Base-by-base conservation (phyloP, 2,329 filamentous ascomycete species). In the Trichoderma citrinoviride region DNA sequence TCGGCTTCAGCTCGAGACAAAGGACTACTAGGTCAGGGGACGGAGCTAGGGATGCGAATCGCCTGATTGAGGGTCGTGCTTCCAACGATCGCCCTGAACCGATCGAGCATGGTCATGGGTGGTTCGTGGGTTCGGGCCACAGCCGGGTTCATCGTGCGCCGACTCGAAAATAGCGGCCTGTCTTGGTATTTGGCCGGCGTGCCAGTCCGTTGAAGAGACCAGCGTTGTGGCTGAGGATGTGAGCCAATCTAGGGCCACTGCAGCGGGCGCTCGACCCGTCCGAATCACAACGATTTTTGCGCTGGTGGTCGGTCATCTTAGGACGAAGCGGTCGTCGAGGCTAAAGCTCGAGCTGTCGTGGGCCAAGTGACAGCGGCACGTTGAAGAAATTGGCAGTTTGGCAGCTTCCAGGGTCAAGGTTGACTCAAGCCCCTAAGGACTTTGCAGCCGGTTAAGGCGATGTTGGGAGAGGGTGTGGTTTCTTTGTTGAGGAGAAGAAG, bases 1-100 rank as follows among this genome's bases (percentile, higher is more conserved):
- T 29, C 44, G 40, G 55, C 55, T 43, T 27, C 41, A 46, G 49
- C 49, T 62, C 58, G 49, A 62, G 58, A 62, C 58, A 62, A 27
- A 23, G n/a, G 41, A 27, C 19, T 14, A 27, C 19, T 14, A 62
- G 37, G 61, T 33, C 52, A 57, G 58, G 58, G 58, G 58, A 54
- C 49, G 58, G 49, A 19, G 58, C 40, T 62, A 54, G 44, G 61
- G 25, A 55, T 47, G 55, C 56, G 12, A 44, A 55, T 61, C 63
- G 56, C 55, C 49, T 61, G 63, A 53, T 60, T 44, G 46, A 37
- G 56, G 8, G 44, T 52, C 49, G 56, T 43, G 25, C 50, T 58
- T 61, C 25, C 43, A 55, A 17, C 50, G 63, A 65, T 65, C 63
- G 56, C 17, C 56, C 44, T 61, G 55, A 21, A 47, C 62, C 62